Evolutionary conservation across 2,329 filamentous ascomycete species (phyloP), one percentile per base, ranked within the genome.

Genomic region (Cladosporium sp.): DNA sequence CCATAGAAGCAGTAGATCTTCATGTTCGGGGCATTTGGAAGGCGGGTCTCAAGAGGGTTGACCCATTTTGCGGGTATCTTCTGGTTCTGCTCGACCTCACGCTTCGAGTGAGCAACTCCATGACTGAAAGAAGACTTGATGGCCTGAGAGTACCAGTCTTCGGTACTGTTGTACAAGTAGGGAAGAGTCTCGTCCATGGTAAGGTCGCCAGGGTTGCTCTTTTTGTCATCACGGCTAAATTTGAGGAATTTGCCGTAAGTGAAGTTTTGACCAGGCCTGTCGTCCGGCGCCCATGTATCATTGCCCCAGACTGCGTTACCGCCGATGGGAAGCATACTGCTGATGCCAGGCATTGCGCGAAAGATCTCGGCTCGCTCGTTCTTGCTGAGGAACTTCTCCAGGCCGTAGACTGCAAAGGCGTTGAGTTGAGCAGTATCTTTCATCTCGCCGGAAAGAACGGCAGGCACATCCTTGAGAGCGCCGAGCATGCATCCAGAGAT

Each of bases 1-100:
- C 87, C 93, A 67, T 98, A 97, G 74, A 98, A 97, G 72, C 93
- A 97, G 72, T 91, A 97, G 10, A 98, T 89, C 68, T 95, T 96
- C 64, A 98, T 75, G 64, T 83, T 88, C 0, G 93, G 92, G 1
- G 93, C 92, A 16, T 89, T 77, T 0, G 93, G 93, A 0, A 97
- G 77, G 2, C 92, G 81, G 0, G 89, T 87, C 68, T 97, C 92
- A 1, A 97, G 81, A 0, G 93, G 93, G 65, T 98, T 98, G 56
- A 95, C 82, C 93, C 93, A 98, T 67, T 95, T 98, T 0, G 68
- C 61, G 1, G 74, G 75, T n/a, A 74, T 68, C 33, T 57, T 57
- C 49, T 76, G 70, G 59, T 77, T 77, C 48, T 79, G 82, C 64
- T 95, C 86, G 0, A 98, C 89, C 70, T 95, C 86, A 9, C 79